A percentile compares a stretch with the other conserved stretches of the same genome.
Conservation (phyloP, 345 rosid species). For the Bretschneidera sinensis region DNA sequence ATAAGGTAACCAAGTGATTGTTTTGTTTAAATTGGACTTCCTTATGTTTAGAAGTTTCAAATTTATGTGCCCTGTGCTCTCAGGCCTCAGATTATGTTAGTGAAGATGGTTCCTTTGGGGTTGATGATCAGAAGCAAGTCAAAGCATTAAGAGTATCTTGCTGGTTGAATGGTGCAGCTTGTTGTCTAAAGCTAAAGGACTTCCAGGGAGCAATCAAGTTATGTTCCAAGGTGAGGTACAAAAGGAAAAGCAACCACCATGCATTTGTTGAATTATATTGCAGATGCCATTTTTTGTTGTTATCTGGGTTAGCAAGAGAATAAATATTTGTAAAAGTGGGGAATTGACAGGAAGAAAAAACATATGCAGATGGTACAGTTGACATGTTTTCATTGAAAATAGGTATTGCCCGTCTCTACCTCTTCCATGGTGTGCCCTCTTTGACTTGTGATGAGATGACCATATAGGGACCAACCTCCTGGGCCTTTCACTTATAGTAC, state of each 20-base stretch:
- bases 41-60: constrained; percentile 1
- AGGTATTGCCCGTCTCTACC: no score
- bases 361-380: no score
- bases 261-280: neutral
- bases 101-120: constrained; percentile 42
- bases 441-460: neutral
- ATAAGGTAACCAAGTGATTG: constrained; percentile 33
- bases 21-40: constrained; percentile 5
- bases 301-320: neutral
- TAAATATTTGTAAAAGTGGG: neutral
- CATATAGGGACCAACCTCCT: neutral
- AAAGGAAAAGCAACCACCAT: neutral
- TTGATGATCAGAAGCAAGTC: constrained; percentile 37
- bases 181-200: constrained; percentile 46
- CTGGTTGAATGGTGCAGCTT: constrained; percentile 63
- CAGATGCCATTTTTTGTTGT: neutral
- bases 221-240: constrained; percentile 42
- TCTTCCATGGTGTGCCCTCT: neutral
- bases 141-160: constrained; percentile 43
- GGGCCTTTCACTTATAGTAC: neutral
- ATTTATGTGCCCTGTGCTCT: neutral
- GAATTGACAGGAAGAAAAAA: neutral
- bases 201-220: constrained; percentile 41
- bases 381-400: no score
- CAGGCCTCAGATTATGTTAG: constrained; percentile 46